Base-by-base conservation (phyloP, 2,329 filamentous ascomycete genomes). In the Pseudogymnoascus sp. region DNA sequence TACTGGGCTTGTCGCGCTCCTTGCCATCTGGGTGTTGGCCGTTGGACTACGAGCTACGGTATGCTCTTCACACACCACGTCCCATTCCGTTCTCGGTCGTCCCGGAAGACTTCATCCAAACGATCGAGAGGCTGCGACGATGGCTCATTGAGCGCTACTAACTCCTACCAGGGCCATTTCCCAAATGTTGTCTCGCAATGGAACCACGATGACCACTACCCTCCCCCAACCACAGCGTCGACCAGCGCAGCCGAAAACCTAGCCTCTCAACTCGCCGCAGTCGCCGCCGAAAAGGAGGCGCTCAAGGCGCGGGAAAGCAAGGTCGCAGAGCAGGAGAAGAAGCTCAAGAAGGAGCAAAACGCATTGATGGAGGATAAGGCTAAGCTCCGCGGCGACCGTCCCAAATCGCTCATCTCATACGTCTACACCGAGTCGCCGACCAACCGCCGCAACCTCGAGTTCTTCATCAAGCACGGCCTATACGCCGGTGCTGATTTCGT, bases 401-500 rank as follows among this genome's bases (percentile, higher is more conserved):
- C 48, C 9, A 55, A 55, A 9, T 55, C 48, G 9, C 48, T 55
- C 48, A 55, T 55, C 48, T 35, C 64, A 35, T 65, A 66, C 55
- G 63, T 59, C 48, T 39, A 65, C 37, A 65, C 59, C 25, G 52
- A 55, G 18, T 59, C 45, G 21, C 27, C 27, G 4, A 59, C n/a
- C 12, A 39, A 39, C 31, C 60, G 60, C 33, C 42, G 35, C 42
- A 61, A 61, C 31, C 35, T 60, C 42, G 48, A 61, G 35, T 61
- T 61, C 60, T 61, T 61, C 60, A 59, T 61, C 48, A 36, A 33
- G 33, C 55, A 61, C 37, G 60, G 60, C 13, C 42, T 61, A 13
- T 55, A 61, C 31, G 60, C 45, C 15, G 37, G 48, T 13, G 60
- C 60, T 3, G 60, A 61, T n/a, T 61, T 58, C 21, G 55, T 61